phyloP scores from a whole-genome alignment of 2,329 filamentous ascomycete species.

The Bipolaris bicolor region DNA sequence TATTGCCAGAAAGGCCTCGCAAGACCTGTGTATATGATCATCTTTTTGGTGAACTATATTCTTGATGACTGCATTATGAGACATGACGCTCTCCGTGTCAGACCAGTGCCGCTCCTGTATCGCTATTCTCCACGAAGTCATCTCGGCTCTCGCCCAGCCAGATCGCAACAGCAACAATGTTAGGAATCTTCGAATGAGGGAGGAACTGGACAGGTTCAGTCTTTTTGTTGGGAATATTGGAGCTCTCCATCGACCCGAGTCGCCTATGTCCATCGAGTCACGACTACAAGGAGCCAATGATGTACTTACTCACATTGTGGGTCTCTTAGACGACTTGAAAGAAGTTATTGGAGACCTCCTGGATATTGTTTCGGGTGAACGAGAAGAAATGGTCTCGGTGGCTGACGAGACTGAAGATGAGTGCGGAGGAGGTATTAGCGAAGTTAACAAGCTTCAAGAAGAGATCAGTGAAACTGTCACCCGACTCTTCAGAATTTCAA shows the following conservation, averaged over 20 bases:
- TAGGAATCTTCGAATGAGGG: neutral
- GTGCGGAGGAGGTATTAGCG: neutral
- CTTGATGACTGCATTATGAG: neutral
- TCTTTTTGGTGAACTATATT: too few species aligned
- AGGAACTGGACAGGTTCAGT: neutral
- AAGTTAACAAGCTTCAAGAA: neutral
- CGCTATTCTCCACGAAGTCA: neutral
- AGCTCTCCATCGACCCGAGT: neutral
- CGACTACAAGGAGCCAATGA: neutral
- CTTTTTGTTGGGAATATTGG: neutral
- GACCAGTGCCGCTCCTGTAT: neutral
- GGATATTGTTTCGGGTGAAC: neutral
- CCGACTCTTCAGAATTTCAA: neutral
- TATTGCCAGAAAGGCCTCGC: neutral
- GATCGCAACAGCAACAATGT: neutral
- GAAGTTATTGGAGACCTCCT: neutral
- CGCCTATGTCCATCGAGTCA: neutral
- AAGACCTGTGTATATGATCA: neutral
- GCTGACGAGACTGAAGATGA: neutral
- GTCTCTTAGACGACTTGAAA: neutral
- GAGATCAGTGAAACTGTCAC: neutral
- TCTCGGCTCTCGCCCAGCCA: neutral
- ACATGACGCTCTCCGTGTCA: neutral
- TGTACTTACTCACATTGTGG: neutral
- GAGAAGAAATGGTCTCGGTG: neutral